Percentiles rank a stretch among this genome's conserved stretches.
These are phyloP conservation scores for Trypanosoma conorhini DNA, from an alignment of 208 protist genomes.

Conservation along the genomic window DNA sequence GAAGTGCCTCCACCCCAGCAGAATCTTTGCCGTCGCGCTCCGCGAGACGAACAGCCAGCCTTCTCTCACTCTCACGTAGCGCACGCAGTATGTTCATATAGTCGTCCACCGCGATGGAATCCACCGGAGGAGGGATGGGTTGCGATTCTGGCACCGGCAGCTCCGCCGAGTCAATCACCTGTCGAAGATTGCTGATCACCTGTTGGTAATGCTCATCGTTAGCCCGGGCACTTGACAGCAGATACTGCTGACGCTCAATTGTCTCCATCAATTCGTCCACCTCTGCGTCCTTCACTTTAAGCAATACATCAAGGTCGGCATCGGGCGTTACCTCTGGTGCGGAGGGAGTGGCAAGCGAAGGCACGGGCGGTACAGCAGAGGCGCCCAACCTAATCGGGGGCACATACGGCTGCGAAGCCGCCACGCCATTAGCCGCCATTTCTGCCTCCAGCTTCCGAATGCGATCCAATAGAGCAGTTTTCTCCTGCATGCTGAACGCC, in stretches of 20 bases:
- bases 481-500: conserved; percentile 45
- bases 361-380: background rate
- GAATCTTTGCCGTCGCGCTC: conserved; percentile 25
- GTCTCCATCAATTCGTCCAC: conserved; percentile 60
- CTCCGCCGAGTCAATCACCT: conserved; percentile 33
- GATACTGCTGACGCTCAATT: conserved; percentile 56
- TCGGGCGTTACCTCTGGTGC: conserved; percentile 1
- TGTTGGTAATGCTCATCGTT: conserved; percentile 43
- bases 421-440: conserved; percentile 22
- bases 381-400: conserved; percentile 21
- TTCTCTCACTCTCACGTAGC: conserved; percentile 58
- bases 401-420: conserved; percentile 11
- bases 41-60: conserved; percentile 39
- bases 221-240: conserved; percentile 45
- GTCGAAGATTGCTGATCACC: conserved; percentile 42
- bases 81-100: conserved; percentile 67
- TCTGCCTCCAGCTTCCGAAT: conserved; percentile 38
- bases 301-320: conserved; percentile 39
- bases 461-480: conserved; percentile 34
- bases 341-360: background rate
- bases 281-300: conserved; percentile 63
- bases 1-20: conserved; percentile 37
- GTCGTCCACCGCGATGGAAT: conserved; percentile 58
- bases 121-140: conserved; percentile 42
- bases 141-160: conserved; percentile 30